Evolutionary conservation across 2,329 filamentous ascomycete genomes (phyloP).

Genomic region (Diaporthe amygdali): DNA sequence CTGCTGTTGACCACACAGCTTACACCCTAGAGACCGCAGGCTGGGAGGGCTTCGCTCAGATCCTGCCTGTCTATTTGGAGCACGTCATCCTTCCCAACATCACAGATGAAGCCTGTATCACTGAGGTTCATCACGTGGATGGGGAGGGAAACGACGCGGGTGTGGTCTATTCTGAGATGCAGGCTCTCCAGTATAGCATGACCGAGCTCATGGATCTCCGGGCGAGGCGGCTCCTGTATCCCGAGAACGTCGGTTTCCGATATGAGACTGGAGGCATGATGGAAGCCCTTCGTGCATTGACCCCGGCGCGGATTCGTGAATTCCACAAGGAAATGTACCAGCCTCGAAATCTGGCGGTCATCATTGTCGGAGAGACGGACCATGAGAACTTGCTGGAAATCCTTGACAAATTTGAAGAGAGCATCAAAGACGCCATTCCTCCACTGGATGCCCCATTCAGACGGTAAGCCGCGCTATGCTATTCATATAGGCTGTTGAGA

Average conservation of each 20-base stretch:
- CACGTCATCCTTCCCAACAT: slow-evolving; percentile 91
- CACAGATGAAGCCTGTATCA: slow-evolving; percentile 91
- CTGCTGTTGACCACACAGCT: slow-evolving; percentile 92
- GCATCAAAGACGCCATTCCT: slow-evolving; percentile 83
- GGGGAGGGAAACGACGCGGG: slow-evolving; percentile 93
- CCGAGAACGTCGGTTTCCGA: slow-evolving; percentile 87
- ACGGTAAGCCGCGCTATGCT: slow-evolving; percentile 44
- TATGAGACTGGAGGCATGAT: slow-evolving; percentile 99
- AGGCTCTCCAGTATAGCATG: slow-evolving; percentile 86
- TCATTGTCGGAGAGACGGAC: slow-evolving; percentile 91
- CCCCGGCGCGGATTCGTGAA: slow-evolving; percentile 86
- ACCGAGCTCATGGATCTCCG: slow-evolving; percentile 86
- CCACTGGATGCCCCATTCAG: slow-evolving; percentile 76
- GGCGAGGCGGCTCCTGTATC: slow-evolving; percentile 82
- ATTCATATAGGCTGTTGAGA: neutral
- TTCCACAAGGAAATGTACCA: slow-evolving; percentile 99
- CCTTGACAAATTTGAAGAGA: slow-evolving; percentile 86
- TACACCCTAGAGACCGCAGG: slow-evolving; percentile 95
- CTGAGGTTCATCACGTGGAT: slow-evolving; percentile 95
- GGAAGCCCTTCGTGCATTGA: slow-evolving; percentile 84
- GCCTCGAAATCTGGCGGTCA: slow-evolving; percentile 89
- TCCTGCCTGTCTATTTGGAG: slow-evolving; percentile 93
- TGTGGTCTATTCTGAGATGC: slow-evolving; percentile 99
- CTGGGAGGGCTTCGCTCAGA: slow-evolving; percentile 96
- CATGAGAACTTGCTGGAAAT: slow-evolving; percentile 80